phyloP scores from a whole-genome alignment of 2,329 filamentous ascomycete species.

The Myriosclerotinia scirpicola region DNA sequence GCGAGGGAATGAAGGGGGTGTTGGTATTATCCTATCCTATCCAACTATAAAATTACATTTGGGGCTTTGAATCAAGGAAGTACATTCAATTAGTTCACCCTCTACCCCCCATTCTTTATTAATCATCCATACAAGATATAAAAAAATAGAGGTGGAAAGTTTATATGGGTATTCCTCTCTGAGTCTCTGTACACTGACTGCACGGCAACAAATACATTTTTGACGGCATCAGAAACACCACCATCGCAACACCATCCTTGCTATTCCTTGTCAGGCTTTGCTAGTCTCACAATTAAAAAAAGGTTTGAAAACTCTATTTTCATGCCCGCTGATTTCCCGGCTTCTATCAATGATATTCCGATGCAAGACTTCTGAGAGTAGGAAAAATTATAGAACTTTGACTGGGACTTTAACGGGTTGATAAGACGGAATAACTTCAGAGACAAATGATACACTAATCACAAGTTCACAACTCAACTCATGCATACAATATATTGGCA shows the following conservation, averaged over 20 bases:
- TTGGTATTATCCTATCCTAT: too few relatives aligned
- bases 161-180: not conserved
- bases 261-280: not conserved
- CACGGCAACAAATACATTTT: not conserved
- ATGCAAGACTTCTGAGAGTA: not conserved
- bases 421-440: not conserved
- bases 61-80: too few relatives aligned
- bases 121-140: too few relatives aligned
- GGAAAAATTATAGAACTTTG: not conserved
- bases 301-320: not conserved
- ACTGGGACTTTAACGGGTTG: too few relatives aligned
- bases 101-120: too few relatives aligned
- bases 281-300: not conserved
- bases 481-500: not conserved
- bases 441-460: too few relatives aligned
- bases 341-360: not conserved
- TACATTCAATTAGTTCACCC: too few relatives aligned
- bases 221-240: not conserved
- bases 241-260: too few relatives aligned
- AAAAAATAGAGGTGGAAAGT: too few relatives aligned
- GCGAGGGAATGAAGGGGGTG: too few relatives aligned
- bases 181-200: not conserved
- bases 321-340: not conserved
- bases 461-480: not conserved
- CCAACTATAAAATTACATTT: too few relatives aligned